phyloP scores from a whole-genome alignment of 139 green algal genomes.

The Chlorella sp. region DNA sequence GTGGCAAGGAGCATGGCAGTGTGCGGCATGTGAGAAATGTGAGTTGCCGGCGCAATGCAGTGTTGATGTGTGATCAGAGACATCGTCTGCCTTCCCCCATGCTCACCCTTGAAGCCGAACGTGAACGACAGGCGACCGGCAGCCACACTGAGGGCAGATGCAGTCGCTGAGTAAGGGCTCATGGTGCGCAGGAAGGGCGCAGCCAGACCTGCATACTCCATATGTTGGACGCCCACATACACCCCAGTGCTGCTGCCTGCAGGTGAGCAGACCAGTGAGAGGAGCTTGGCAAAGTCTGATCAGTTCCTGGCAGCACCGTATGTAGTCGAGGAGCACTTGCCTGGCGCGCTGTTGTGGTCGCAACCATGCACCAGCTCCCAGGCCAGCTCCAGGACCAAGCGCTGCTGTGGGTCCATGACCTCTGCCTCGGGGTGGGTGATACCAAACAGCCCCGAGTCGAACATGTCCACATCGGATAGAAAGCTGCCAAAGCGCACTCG shows the following conservation, averaged over 20 bases:
- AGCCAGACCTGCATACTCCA: constrained; percentile 41
- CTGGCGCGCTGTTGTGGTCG: no score
- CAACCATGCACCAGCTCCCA: no score
- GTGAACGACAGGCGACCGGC: constrained; percentile 61
- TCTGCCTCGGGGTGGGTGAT: constrained; percentile 55
- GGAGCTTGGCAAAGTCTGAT: no score
- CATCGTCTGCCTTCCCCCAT: no score
- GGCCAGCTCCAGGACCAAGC: constrained; percentile 59
- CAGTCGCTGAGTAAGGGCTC: constrained; percentile 21
- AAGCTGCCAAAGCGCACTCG: constrained; percentile 10
- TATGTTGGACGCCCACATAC: constrained; percentile 58
- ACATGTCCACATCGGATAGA: constrained; percentile 42
- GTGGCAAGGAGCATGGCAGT: no score
- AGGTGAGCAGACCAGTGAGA: background rate
- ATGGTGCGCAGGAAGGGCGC: background rate
- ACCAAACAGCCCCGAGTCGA: constrained; percentile 69
- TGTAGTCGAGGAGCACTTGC: no score
- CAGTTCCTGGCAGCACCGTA: no score
- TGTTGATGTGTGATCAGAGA: no score
- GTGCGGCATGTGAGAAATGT: no score
- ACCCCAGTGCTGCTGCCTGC: constrained; percentile 20
- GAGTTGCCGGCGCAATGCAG: no score
- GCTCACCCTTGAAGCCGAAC: constrained; percentile 63
- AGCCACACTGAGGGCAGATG: constrained; percentile 30
- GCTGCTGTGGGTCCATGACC: constrained; percentile 79